phyloP scores from a whole-genome alignment of 2,329 filamentous ascomycete genomes.

The Diaporthe ampelina region DNA sequence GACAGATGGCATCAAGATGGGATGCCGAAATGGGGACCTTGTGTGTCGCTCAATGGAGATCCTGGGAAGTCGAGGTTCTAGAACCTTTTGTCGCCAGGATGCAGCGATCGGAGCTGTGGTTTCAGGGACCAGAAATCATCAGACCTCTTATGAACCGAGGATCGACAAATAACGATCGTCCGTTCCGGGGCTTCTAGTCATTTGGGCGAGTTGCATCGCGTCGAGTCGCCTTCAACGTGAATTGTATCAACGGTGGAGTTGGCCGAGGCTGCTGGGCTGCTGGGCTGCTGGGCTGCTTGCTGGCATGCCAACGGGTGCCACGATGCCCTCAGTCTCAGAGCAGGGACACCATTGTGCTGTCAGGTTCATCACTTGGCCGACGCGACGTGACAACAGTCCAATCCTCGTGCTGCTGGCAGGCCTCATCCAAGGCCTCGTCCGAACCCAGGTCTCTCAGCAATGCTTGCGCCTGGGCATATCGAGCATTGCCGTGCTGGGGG shows the following conservation, averaged over 20 bases:
- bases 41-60: neutral
- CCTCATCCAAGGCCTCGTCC: neutral
- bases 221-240: neutral
- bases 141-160: conserved; percentile 19
- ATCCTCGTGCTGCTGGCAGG: neutral
- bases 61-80: neutral
- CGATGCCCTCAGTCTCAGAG: neutral
- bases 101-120: conserved; percentile 20
- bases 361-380: conserved; percentile 6
- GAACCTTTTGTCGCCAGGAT: conserved; percentile 17
- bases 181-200: conserved; percentile 16
- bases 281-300: too few species aligned
- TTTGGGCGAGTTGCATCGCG: conserved; percentile 21
- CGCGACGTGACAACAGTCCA: neutral
- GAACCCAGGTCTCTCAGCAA: conserved; percentile 1
- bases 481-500: neutral
- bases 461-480: conserved; percentile 8
- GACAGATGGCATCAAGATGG: neutral
- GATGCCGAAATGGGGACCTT: neutral
- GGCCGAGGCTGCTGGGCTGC: neutral
- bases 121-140: conserved; percentile 33
- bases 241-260: conserved; percentile 16
- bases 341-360: neutral
- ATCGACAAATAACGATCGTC: conserved; percentile 30
- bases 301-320: too few species aligned